phyloP scores from a whole-genome alignment of 306 rosid species.

The Mimosa pudica region DNA sequence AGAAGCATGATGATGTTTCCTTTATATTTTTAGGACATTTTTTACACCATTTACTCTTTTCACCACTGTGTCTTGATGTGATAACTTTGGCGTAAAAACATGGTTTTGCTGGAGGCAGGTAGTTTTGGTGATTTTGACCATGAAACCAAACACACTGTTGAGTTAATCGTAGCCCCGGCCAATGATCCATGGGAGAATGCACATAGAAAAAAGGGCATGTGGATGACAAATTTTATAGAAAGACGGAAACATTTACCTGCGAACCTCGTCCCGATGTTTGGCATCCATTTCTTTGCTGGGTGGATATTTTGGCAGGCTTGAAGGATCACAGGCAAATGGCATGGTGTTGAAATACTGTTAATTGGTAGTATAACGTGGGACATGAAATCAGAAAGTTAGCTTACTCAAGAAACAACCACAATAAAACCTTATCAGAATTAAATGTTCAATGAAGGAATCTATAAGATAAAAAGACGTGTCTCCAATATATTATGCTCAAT shows the following conservation, averaged over 20 bases:
- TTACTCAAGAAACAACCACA: slow-evolving; percentile 10
- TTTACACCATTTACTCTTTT: slow-evolving; percentile 14
- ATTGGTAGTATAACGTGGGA: neutral
- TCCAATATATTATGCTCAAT: neutral
- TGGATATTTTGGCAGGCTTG: slow-evolving; percentile 81
- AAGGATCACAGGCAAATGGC: slow-evolving; percentile 86
- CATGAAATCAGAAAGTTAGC: slow-evolving; percentile 31
- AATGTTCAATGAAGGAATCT: neutral
- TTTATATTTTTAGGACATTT: neutral
- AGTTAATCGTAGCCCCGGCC: neutral
- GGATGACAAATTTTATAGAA: slow-evolving; percentile 3
- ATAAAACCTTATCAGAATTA: neutral
- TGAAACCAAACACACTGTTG: neutral
- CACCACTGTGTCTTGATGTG: neutral
- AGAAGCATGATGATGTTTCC: slow-evolving; percentile 3
- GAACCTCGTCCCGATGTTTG: slow-evolving; percentile 60
- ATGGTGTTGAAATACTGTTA: slow-evolving; percentile 78
- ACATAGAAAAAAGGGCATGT: neutral
- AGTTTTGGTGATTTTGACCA: neutral
- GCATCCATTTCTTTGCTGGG: slow-evolving; percentile 98
- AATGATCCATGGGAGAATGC: neutral
- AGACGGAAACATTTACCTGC: slow-evolving; percentile 46
- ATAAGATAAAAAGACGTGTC: neutral
- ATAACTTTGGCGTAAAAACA: neutral
- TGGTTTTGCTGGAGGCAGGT: neutral